Percentiles rank a stretch among this genome's conserved stretches.
Conservation (phyloP, 176 grass and related monocot genomes). For the Sorghum bicolor region DNA sequence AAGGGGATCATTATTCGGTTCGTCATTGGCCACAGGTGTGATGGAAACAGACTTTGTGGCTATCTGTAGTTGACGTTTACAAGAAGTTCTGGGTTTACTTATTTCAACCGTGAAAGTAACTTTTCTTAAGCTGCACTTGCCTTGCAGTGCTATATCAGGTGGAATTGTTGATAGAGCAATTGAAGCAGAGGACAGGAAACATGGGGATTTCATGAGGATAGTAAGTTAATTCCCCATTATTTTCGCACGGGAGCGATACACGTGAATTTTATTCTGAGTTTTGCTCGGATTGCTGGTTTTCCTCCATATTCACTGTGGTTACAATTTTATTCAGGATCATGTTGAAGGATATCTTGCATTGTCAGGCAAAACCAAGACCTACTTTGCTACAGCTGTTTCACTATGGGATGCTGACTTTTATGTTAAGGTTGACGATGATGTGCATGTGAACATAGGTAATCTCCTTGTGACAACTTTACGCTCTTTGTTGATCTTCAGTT, state of each 20-base stretch:
- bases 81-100: neutral
- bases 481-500: neutral
- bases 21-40: conserved; percentile 93
- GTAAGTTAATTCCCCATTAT: conserved; percentile 35
- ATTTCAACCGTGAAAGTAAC: neutral
- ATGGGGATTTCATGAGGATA: conserved; percentile 73
- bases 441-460: conserved; percentile 81
- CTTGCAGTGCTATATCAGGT: conserved; percentile 60
- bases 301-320: conserved; percentile 20
- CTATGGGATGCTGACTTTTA: conserved; percentile 76
- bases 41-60: neutral
- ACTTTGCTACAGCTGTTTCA: conserved; percentile 71
- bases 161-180: conserved; percentile 76
- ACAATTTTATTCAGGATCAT: conserved; percentile 50
- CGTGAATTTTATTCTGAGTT: neutral
- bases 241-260: neutral
- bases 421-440: conserved; percentile 70
- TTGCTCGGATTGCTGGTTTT: neutral
- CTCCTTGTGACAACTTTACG: neutral
- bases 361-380: conserved; percentile 67
- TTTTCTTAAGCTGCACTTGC: neutral
- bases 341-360: conserved; percentile 73
- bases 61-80: neutral
- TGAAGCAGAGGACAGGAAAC: conserved; percentile 68
- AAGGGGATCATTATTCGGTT: conserved; percentile 90